phyloP scores from a whole-genome alignment of 768 basidiomycete species.

The Calocybe indica region DNA sequence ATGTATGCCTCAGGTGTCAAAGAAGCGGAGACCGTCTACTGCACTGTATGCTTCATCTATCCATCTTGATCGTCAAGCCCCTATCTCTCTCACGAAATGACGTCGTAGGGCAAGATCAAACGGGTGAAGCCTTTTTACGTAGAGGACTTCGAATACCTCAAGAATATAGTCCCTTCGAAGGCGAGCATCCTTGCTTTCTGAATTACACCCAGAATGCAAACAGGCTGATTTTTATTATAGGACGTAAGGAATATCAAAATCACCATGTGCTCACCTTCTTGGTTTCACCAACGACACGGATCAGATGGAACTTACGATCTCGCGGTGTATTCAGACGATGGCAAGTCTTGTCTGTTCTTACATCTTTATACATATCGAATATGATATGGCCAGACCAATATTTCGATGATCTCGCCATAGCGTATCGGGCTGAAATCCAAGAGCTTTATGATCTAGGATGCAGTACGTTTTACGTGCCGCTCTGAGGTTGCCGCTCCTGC shows the following conservation, averaged over 20 bases:
- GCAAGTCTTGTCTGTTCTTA: constrained; percentile 20
- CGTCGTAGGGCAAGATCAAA: constrained; percentile 52
- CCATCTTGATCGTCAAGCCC: neutral
- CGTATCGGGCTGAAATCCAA: constrained; percentile 42
- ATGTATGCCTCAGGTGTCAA: constrained; percentile 34
- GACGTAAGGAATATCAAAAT: constrained; percentile 66
- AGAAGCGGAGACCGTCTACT: constrained; percentile 34
- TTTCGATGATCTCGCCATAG: constrained; percentile 41
- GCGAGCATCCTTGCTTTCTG: constrained; percentile 20
- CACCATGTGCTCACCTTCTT: constrained; percentile 65
- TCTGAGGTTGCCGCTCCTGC: neutral
- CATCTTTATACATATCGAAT: neutral
- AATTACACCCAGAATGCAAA: neutral
- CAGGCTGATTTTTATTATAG: constrained; percentile 17
- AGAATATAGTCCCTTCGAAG: constrained; percentile 48
- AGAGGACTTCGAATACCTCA: constrained; percentile 57
- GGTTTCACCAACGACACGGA: constrained; percentile 68
- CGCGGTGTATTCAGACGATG: constrained; percentile 55
- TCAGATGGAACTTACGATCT: constrained; percentile 49
- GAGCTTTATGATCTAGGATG: constrained; percentile 44
- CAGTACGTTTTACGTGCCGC: constrained; percentile 26
- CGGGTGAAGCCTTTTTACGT: constrained; percentile 57
- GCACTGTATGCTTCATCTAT: constrained; percentile 26
- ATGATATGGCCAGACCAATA: constrained; percentile 33
- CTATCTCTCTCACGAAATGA: constrained; percentile 14